These are phyloP conservation scores for Boletellus sp. DNA, from an alignment of 768 basidiomycete genomes.

Conservation along the genomic window DNA sequence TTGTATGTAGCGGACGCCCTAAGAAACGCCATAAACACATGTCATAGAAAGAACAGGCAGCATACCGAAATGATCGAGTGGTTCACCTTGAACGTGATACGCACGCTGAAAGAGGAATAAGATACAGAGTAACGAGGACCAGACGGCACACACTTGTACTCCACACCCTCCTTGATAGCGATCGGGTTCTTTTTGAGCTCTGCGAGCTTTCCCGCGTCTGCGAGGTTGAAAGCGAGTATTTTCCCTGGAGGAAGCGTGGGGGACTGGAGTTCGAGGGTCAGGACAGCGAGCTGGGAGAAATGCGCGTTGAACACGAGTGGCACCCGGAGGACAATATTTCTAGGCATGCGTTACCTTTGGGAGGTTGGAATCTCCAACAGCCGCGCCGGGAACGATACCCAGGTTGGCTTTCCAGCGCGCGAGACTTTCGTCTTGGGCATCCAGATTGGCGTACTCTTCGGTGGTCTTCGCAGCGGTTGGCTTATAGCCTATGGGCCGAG, in stretches of 20 bases:
- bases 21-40: conserved; percentile 21
- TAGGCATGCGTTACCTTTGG: conserved; percentile 55
- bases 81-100: conserved; percentile 83
- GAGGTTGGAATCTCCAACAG: conserved; percentile 37
- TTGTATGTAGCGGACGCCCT: conserved; percentile 87
- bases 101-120: conserved; percentile 48
- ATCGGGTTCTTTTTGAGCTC: conserved; percentile 77
- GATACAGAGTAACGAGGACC: not conserved
- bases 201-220: conserved; percentile 39
- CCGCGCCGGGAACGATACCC: conserved; percentile 64
- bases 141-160: conserved; percentile 65
- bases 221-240: conserved; percentile 65
- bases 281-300: conserved; percentile 55
- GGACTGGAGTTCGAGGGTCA: conserved; percentile 79
- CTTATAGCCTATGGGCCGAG: conserved; percentile 62
- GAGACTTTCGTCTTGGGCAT: conserved; percentile 89
- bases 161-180: conserved; percentile 77
- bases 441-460: conserved; percentile 82
- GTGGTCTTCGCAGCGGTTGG: conserved; percentile 61
- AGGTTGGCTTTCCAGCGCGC: conserved; percentile 95
- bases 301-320: conserved; percentile 21
- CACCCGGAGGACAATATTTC: conserved; percentile 1
- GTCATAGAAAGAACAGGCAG: not conserved
- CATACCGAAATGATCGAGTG: conserved; percentile 82
- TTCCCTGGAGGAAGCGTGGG: conserved; percentile 59